Evolutionary conservation across 306 rosid species (phyloP).

Genomic region (Cyclanthera cordifolia): DNA sequence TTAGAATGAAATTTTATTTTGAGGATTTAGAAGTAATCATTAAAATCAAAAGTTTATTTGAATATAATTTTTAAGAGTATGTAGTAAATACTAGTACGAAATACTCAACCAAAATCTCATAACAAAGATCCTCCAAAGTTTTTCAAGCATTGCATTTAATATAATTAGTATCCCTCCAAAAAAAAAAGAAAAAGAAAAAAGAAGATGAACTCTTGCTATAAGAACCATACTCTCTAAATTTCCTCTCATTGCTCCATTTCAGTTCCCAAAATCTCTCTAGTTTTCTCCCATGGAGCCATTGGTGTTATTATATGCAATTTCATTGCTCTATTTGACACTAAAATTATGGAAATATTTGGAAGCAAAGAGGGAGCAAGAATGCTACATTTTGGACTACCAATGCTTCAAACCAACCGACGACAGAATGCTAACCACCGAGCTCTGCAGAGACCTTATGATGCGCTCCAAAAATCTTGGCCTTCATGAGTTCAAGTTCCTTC

Average conservation of each 20-base stretch:
- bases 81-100: too few species aligned
- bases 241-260: not conserved
- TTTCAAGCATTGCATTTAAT: too few species aligned
- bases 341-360: slow-evolving; percentile 43
- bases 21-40: too few species aligned
- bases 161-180: not conserved
- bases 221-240: not conserved
- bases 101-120: too few species aligned
- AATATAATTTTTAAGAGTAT: too few species aligned
- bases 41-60: too few species aligned
- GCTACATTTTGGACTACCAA: slow-evolving; percentile 67
- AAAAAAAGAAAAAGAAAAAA: not conserved
- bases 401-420: slow-evolving; percentile 61
- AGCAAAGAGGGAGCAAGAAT: slow-evolving; percentile 38
- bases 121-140: too few species aligned
- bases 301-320: slow-evolving; percentile 22
- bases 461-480: slow-evolving; percentile 46
- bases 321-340: slow-evolving; percentile 29
- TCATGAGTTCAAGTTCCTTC: slow-evolving; percentile 54
- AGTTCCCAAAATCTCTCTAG: not conserved
- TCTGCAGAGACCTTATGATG: slow-evolving; percentile 38
- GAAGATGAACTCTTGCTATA: not conserved
- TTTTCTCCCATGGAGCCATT: slow-evolving; percentile 41
- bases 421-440: slow-evolving; percentile 48
- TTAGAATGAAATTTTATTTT: too few species aligned